Base-by-base conservation (phyloP, 768 basidiomycete species). In the Russula griseocarnosa region DNA sequence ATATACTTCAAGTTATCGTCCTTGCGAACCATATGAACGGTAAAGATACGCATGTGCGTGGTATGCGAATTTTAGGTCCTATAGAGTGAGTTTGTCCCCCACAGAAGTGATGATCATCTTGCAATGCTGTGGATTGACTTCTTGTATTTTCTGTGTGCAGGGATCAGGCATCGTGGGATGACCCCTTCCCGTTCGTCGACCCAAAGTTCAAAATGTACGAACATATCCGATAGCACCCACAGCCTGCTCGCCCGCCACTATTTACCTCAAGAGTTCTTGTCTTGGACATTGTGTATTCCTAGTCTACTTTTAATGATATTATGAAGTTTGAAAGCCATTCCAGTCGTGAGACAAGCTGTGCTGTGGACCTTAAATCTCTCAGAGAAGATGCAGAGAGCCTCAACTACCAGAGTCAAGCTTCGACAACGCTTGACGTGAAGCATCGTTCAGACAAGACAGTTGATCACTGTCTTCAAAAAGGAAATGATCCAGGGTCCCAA, bases 41-140 rank as follows among this genome's bases (percentile, higher is more conserved):
- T 7, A 98, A 98, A 73, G 97, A 99, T 75, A 98, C 97, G 10
- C 97, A 99, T 76, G 91, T 99, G 20, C 85, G 97, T 14, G 95
- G 96, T 4, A 75, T 98, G 46, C 85, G 81, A 40, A 82, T 98
- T n/a, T 83, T 93, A 59, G 96, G 94, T 0, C 90, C 93, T 3
- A 74, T 85, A 8, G 89, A 88, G 95, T 95, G 72, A 64, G 83
- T 54, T 10, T 22, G 2, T 5, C 50, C 26, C 14, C 49, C 8
- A 40, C 6, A 5, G 16, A n/a, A n/a, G n/a, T n/a, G 16, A 40
- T 40, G 38, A 40, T 10, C 8, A 18, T 51, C 14, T 26, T 6
- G 26, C 50, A 6, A 59, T 30, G 40, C 14, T 40, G 14, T 40
- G 44, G 28, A 20, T 16, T 36, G 7, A 58, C 60, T 38, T 2